These are phyloP conservation scores for Cytospora paraplurivora DNA, from an alignment of 2,329 filamentous ascomycete species.

Conservation along the genomic window DNA sequence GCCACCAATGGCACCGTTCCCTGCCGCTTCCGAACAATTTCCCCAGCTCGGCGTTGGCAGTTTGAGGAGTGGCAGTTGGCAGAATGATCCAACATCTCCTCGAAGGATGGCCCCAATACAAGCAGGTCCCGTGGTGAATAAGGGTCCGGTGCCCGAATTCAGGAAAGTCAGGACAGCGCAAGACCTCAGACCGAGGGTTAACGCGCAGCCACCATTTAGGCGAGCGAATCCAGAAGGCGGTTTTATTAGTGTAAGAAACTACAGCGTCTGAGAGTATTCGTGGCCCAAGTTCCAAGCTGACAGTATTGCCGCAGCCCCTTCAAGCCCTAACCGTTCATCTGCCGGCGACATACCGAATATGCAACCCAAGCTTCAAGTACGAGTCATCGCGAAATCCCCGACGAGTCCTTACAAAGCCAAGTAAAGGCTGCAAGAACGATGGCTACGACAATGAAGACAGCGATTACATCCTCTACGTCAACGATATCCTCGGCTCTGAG, in stretches of 20 bases:
- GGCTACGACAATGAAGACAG: constrained; percentile 99
- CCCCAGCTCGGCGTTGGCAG: constrained; percentile 67
- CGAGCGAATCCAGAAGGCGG: constrained; percentile 95
- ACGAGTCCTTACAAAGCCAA: constrained; percentile 94
- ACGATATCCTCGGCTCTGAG: constrained; percentile 96
- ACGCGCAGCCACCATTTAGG: constrained; percentile 84
- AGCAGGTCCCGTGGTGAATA: constrained; percentile 47
- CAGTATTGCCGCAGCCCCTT: constrained; percentile 64
- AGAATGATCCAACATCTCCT: constrained; percentile 60
- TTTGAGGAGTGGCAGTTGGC: constrained; percentile 61
- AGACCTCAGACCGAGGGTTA: constrained; percentile 82
- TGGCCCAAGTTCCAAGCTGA: constrained; percentile 11
- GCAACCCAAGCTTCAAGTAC: constrained; percentile 97
- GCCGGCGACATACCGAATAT: constrained; percentile 95
- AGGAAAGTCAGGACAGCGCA: constrained; percentile 71
- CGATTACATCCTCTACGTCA: constrained; percentile 98
- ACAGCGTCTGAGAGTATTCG: constrained; percentile 5
- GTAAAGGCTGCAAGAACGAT: constrained; percentile 98
- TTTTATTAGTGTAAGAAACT: constrained; percentile 82
- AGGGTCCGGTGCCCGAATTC: constrained; percentile 84
- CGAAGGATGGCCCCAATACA: constrained; percentile 54
- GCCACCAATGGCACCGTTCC: constrained; percentile 71
- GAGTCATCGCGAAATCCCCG: constrained; percentile 96
- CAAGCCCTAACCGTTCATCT: constrained; percentile 94
- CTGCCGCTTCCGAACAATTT: constrained; percentile 70